Conservation (phyloP, 1,284 basidiomycete genomes). For the Ustilago hordei region DNA sequence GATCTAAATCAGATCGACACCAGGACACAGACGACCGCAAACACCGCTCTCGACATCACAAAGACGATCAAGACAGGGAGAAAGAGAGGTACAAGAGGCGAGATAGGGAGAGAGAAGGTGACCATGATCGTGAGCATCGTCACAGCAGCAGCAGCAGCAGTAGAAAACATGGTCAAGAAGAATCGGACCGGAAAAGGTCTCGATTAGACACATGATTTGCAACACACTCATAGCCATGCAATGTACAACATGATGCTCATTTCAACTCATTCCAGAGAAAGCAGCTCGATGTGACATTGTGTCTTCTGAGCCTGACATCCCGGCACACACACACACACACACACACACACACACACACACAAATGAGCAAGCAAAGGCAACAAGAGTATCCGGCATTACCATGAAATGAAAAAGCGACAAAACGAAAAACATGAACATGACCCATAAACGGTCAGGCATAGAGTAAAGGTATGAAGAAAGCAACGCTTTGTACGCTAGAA, state of each 20-base stretch:
- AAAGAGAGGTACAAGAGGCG: slow-evolving; percentile 2
- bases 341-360: background rate
- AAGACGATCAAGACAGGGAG: slow-evolving; percentile 1
- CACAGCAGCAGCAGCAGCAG: slow-evolving; percentile 2
- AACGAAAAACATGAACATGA: background rate
- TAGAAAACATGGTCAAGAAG: background rate
- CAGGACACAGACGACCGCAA: slow-evolving; percentile 13
- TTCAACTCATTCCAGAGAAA: background rate
- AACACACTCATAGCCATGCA: background rate
- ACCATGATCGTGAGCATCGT: slow-evolving; percentile 5
- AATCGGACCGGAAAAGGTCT: slow-evolving; percentile 28
- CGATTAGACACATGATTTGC: slow-evolving; percentile 11
- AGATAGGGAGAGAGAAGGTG: slow-evolving; percentile 6
- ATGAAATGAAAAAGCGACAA: background rate
- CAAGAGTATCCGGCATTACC: slow-evolving; percentile 1
- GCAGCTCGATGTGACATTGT: too few relatives aligned
- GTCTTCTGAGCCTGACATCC: background rate
- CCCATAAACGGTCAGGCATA: background rate
- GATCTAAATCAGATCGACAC: slow-evolving; percentile 13
- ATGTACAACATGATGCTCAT: background rate
- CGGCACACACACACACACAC: background rate
- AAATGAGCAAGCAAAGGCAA: background rate
- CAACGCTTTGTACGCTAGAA: background rate
- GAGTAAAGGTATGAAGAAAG: background rate
- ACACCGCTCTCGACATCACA: background rate